These are phyloP conservation scores for Pueraria montana DNA, from an alignment of 306 rosid genomes.

Conservation along the genomic window DNA sequence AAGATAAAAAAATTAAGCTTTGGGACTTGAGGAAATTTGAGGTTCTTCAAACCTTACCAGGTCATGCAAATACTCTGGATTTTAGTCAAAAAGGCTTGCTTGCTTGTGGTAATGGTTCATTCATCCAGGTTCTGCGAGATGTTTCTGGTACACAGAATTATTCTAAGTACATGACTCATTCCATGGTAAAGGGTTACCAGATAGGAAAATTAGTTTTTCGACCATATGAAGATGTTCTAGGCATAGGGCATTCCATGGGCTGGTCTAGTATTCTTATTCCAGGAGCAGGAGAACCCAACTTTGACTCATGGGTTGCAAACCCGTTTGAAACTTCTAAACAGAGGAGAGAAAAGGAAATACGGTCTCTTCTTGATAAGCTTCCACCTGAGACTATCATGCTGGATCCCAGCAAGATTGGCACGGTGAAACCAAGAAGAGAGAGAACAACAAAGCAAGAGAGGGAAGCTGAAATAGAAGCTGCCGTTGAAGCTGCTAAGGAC, in stretches of 20 bases:
- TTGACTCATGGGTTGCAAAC: slow-evolving; percentile 86
- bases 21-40: slow-evolving; percentile 95
- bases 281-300: slow-evolving; percentile 96
- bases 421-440: slow-evolving; percentile 58
- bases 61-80: slow-evolving; percentile 84
- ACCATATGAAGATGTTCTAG: slow-evolving; percentile 92
- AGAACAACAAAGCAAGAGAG: slow-evolving; percentile 61
- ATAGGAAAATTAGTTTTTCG: slow-evolving; percentile 70
- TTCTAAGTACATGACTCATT: slow-evolving; percentile 81
- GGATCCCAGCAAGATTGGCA: slow-evolving; percentile 83
- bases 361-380: slow-evolving; percentile 76
- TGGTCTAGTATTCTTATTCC: slow-evolving; percentile 94
- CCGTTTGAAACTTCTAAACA: slow-evolving; percentile 90
- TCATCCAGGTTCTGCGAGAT: slow-evolving; percentile 67
- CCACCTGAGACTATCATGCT: slow-evolving; percentile 85
- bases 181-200: slow-evolving; percentile 88
- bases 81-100: slow-evolving; percentile 95
- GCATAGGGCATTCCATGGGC: slow-evolving; percentile 94
- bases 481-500: slow-evolving; percentile 71
- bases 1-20: slow-evolving; percentile 80
- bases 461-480: slow-evolving; percentile 78
- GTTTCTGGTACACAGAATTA: slow-evolving; percentile 66
- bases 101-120: slow-evolving; percentile 75
- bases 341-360: slow-evolving; percentile 88
- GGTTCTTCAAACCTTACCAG: slow-evolving; percentile 71